Evolutionary conservation across 352 stramenopile genomes (phyloP), one percentile per base, ranked within the genome.

Genomic region (Phytophthora ohioensis): DNA sequence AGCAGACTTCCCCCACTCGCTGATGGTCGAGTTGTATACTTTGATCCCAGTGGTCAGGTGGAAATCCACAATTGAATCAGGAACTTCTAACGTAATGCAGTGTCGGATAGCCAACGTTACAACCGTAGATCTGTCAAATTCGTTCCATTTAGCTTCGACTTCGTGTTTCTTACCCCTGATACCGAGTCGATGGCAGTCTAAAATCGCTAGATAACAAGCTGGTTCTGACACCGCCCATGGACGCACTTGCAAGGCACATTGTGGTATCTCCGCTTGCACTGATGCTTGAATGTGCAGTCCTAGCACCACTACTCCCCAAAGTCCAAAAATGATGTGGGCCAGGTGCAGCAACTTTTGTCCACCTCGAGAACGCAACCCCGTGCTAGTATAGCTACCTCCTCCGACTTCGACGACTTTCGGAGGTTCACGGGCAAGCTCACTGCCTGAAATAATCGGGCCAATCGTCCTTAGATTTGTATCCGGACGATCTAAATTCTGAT

Each of bases 21-120:
- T 17, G 8, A 81, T 76, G 0, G 76, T 80, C 17, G 76, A 74
- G 38, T 81, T 84, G 49, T 84, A 84, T 3, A 81, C 48, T 45
- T 84, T 81, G 4, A 82, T 42, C 12, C 49, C 68, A 6, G 17
- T 52, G 2, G 68, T 30, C n/a, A 46, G 8, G 21, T 58, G 52
- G 30, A 84, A 84, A 4, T 74, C 54, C 0, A 54, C 46, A 5
- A 84, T 36, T 10, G 57, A 45, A 0, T 64, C 42, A 0, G 74
- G 70, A 21, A 82, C 48, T n/a, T 69, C 38, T 2, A 84, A 43
- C 9, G 6, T 11, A 5, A 64, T 49, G 5, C 77, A 84, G 38
- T 81, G 77, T 0, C 70, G 71, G 41, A 84, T 69, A 4, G 65
- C 32, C 1, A 84, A 11, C 2, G 64, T 73, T 8, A 70, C 51